Base-by-base conservation (phyloP, 2,329 filamentous ascomycete species). In the Fusarium odoratissimum region DNA sequence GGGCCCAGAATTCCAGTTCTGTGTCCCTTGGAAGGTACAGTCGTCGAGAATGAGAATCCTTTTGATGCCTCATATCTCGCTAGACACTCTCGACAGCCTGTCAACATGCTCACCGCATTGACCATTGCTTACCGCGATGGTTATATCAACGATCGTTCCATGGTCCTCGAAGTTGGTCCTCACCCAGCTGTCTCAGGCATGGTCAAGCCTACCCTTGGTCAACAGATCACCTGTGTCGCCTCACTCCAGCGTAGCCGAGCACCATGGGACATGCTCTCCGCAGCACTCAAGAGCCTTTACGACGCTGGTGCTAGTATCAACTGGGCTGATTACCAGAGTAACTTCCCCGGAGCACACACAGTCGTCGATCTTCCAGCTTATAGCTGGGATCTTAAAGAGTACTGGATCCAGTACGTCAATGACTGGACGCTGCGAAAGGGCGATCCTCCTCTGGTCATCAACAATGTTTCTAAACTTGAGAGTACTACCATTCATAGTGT, bases 361-460 rank as follows among this genome's bases (percentile, higher is more conserved):
- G 69, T 94, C 17, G 80, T 93, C 9, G 82, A 88, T 5, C 83
- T 95, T 3, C 93, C 93, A 0, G 87, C 88, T 6, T 95, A 95
- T 78, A 86, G 86, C 2, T 95, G 92, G 82, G 91, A 95, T 75
- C 84, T 90, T 75, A 94, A 94, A 85, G 91, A 89, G 72, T 94
- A 94, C 80, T 91, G 89, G 88, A 84, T 90, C 35, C 83, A 86
- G 74, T 90, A 90, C 73, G 82, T 86, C 62, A 91, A 93, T 67
- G 91, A 94, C 80, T 94, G 91, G 91, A 87, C 87, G 16, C 84
- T 94, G 21, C 89, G 87, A 71, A 94, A 95, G 85, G 80, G 86
- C 80, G 54, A 76, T n/a, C 51, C 69, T 12, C 74, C 74, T 11
- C 38, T 76, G 19, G 38, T 71, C 4, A 70, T 75, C 46, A 70